Evolutionary conservation across 192 early-diverging fungal genomes (phyloP).

Genomic region (Chytriomyces sp.): DNA sequence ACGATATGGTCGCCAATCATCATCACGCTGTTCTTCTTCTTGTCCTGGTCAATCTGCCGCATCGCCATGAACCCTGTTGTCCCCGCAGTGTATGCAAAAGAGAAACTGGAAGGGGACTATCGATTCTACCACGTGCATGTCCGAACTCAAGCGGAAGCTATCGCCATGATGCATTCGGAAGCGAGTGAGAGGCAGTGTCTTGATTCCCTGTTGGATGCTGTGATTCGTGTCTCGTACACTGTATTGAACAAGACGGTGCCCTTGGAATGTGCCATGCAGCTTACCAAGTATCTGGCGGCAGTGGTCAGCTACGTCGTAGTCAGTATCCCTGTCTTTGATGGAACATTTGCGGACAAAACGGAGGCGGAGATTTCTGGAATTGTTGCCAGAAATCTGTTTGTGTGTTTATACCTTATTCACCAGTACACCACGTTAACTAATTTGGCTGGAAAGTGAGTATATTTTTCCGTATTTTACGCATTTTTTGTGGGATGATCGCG

Average conservation of each 20-base stretch:
- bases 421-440: constrained; percentile 75
- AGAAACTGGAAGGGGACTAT: constrained; percentile 83
- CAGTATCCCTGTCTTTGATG: constrained; percentile 80
- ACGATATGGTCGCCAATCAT: constrained; percentile 66
- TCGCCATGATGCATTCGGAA: constrained; percentile 85
- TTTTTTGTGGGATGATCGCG: background rate
- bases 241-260: constrained; percentile 58
- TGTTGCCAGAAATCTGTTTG: constrained; percentile 81
- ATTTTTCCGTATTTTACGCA: background rate
- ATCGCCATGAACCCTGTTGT: constrained; percentile 77
- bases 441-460: constrained; percentile 58
- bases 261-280: constrained; percentile 59
- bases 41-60: constrained; percentile 72
- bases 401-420: constrained; percentile 84
- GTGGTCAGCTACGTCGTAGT: constrained; percentile 82
- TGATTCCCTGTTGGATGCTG: constrained; percentile 55
- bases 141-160: constrained; percentile 75
- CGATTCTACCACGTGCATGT: constrained; percentile 75
- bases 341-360: constrained; percentile 73
- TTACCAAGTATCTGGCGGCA: constrained; percentile 77
- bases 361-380: constrained; percentile 74
- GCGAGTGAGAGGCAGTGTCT: constrained; percentile 62
- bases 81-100: constrained; percentile 71
- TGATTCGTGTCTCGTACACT: constrained; percentile 59
- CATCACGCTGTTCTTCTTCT: constrained; percentile 76